A percentile compares a stretch with the other conserved stretches of the same genome.
Evolutionary conservation across 2,329 filamentous ascomycete species (phyloP).

Genomic region (Trichophyton simii): DNA sequence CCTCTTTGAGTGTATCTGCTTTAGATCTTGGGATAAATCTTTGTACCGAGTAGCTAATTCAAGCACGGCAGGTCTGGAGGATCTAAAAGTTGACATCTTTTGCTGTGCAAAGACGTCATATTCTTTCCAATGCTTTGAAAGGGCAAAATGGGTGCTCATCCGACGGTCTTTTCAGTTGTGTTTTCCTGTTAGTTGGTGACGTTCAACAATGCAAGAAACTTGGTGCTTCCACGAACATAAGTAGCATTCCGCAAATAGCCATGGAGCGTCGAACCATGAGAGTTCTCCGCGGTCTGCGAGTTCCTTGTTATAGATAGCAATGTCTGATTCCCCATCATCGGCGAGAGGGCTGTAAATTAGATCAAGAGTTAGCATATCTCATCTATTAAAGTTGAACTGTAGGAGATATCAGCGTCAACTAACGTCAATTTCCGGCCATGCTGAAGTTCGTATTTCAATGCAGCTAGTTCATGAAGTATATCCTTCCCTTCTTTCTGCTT

Average conservation of each 20-base stretch:
- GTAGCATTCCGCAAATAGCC: slow-evolving; percentile 91
- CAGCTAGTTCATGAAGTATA: slow-evolving; percentile 66
- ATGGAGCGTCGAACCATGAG: slow-evolving; percentile 72
- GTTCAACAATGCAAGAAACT: background rate
- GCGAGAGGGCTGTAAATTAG: slow-evolving; percentile 47
- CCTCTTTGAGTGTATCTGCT: slow-evolving; percentile 33
- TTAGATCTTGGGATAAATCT: slow-evolving; percentile 56
- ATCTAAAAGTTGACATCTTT: slow-evolving; percentile 85
- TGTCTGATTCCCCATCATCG: slow-evolving; percentile 66
- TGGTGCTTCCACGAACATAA: slow-evolving; percentile 42
- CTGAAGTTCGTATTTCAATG: slow-evolving; percentile 87
- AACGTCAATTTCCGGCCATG: slow-evolving; percentile 73
- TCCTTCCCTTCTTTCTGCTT: slow-evolving; percentile 70
- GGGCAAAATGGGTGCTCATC: slow-evolving; percentile 63
- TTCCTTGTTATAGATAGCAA: slow-evolving; percentile 75
- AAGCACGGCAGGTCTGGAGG: slow-evolving; percentile 72
- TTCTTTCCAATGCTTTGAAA: slow-evolving; percentile 68
- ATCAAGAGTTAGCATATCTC: background rate
- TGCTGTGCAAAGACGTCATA: slow-evolving; percentile 86
- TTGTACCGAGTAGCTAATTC: slow-evolving; percentile 71
- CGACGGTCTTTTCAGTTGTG: slow-evolving; percentile 44
- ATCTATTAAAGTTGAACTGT: background rate
- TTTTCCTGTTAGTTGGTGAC: background rate
- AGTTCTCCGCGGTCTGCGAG: slow-evolving; percentile 59
- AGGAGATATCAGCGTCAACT: slow-evolving; percentile 17